Evolutionary conservation across 257 asterid genomes (phyloP).

Genomic region (Nicotiana attenuata): DNA sequence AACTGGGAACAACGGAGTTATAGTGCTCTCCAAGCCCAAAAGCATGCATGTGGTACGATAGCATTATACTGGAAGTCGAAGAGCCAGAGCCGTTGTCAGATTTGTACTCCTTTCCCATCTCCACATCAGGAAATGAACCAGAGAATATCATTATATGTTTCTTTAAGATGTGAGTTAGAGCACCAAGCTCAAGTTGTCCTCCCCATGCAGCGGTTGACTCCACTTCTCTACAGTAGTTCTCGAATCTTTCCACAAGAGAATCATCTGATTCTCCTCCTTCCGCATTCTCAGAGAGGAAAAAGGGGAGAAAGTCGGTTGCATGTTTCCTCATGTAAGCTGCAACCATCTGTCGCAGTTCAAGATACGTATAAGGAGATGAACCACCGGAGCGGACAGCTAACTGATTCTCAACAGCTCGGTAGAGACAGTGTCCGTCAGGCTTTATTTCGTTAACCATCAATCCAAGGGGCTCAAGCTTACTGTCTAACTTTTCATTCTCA

Average conservation of each 20-base stretch:
- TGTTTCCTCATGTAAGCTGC: conserved; percentile 83
- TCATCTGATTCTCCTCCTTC: conserved; percentile 47
- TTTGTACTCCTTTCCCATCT: conserved; percentile 97
- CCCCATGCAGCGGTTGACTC: conserved; percentile 98
- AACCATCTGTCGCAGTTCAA: conserved; percentile 74
- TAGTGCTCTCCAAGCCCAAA: conserved; percentile 99
- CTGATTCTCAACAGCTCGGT: conserved; percentile 93
- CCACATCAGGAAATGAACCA: conserved; percentile 95
- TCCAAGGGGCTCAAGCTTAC: conserved; percentile 80
- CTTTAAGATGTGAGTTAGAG: conserved; percentile 84
- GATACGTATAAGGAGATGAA: conserved; percentile 59
- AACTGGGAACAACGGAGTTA: conserved; percentile 65
- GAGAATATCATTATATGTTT: conserved; percentile 72
- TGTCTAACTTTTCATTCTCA: conserved; percentile 61
- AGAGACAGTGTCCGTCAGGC: conserved; percentile 96
- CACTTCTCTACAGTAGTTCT: conserved; percentile 72
- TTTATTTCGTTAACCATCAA: conserved; percentile 68
- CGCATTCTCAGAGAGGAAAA: conserved; percentile 60
- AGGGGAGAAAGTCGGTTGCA: conserved; percentile 64
- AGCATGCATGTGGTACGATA: conserved; percentile 89
- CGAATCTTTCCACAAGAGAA: conserved; percentile 56
- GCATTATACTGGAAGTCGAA: conserved; percentile 43
- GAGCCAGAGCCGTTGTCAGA: conserved; percentile 28
- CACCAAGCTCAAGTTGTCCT: conserved; percentile 94
- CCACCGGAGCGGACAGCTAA: conserved; percentile 54